Percentiles rank a stretch among this genome's conserved stretches.
These are phyloP conservation scores for Pluteus cervinus DNA, from an alignment of 768 basidiomycete species.

Conservation along the genomic window DNA sequence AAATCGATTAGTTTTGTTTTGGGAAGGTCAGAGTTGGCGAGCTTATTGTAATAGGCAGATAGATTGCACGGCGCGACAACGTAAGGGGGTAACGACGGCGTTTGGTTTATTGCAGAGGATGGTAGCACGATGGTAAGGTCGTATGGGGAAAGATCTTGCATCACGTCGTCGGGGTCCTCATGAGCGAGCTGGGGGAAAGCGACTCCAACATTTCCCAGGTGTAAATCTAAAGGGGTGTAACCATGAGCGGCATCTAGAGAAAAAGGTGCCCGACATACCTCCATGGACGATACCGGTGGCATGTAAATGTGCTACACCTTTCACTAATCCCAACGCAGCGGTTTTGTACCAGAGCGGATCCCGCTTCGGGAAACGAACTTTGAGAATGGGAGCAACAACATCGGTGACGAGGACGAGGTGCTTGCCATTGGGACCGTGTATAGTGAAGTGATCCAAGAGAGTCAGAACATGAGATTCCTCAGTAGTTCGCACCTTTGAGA, in stretches of 20 bases:
- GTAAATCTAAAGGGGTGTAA: conserved; percentile 9
- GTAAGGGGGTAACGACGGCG: conserved; percentile 6
- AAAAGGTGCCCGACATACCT: conserved; percentile 5
- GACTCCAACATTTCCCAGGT: conserved; percentile 10
- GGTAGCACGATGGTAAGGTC: conserved; percentile 8
- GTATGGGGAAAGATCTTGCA: conserved; percentile 5
- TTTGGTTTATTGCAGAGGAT: neutral
- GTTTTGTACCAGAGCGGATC: neutral
- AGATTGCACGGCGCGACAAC: conserved; percentile 7
- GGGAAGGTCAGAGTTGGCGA: conserved; percentile 2
- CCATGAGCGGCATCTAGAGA: neutral
- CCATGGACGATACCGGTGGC: conserved; percentile 7
- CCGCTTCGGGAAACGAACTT: conserved; percentile 2
- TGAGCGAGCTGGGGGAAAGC: conserved; percentile 6
- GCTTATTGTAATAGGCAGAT: conserved; percentile 6
- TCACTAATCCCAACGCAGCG: conserved; percentile 6
- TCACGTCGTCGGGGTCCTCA: conserved; percentile 4
- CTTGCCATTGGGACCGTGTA: conserved; percentile 8
- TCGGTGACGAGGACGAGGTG: conserved; percentile 9
- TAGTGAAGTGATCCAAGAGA: conserved; percentile 6
- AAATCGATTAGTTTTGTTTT: conserved; percentile 9
- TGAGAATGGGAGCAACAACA: conserved; percentile 4
- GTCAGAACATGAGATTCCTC: conserved; percentile 1
- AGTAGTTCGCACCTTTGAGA: conserved; percentile 5
- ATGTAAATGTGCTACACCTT: conserved; percentile 9